A percentile compares a stretch with the other conserved stretches of the same genome.
Evolutionary conservation across 257 asterid species (phyloP).

Genomic region (Dorcoceras hygrometricum): DNA sequence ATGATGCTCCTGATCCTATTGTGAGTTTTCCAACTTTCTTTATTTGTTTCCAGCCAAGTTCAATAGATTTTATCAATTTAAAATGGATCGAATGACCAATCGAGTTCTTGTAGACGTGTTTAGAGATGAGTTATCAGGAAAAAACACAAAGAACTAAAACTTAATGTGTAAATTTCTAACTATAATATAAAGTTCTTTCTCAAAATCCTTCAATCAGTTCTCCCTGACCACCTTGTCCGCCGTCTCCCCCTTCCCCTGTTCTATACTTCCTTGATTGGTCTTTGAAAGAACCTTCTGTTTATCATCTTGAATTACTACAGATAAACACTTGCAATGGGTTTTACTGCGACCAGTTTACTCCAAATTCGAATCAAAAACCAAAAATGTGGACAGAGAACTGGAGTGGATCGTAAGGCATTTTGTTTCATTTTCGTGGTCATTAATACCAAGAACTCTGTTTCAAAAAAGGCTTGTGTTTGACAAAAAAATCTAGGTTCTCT

Average conservation of each 20-base stretch:
- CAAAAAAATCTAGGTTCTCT: constrained; percentile 57
- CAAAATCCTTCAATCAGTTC: too few species aligned
- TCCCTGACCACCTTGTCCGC: too few species aligned
- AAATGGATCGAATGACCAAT: too few species aligned
- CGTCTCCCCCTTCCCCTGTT: background rate
- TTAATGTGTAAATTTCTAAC: too few species aligned
- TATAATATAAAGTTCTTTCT: too few species aligned
- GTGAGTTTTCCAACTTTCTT: constrained; percentile 36
- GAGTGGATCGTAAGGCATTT: constrained; percentile 75
- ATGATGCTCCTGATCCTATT: constrained; percentile 81
- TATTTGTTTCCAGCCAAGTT: too few species aligned
- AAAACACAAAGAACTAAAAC: too few species aligned
- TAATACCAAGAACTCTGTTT: too few species aligned
- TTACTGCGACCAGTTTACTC: constrained; percentile 88
- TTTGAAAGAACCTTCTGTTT: background rate
- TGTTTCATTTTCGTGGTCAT: background rate
- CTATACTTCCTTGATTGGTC: background rate
- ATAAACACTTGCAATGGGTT: constrained; percentile 95
- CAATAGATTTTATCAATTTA: background rate
- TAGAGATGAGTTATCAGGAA: too few species aligned
- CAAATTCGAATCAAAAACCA: constrained; percentile 68
- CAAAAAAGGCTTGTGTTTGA: background rate
- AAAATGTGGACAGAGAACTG: constrained; percentile 99
- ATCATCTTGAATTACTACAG: constrained; percentile 36
- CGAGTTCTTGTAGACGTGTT: too few species aligned